Evolutionary conservation across 495 filamentous ascomycete species (phyloP), one percentile per base, ranked within the genome.

Genomic region (Lasiosphaeriaceae sp.): DNA sequence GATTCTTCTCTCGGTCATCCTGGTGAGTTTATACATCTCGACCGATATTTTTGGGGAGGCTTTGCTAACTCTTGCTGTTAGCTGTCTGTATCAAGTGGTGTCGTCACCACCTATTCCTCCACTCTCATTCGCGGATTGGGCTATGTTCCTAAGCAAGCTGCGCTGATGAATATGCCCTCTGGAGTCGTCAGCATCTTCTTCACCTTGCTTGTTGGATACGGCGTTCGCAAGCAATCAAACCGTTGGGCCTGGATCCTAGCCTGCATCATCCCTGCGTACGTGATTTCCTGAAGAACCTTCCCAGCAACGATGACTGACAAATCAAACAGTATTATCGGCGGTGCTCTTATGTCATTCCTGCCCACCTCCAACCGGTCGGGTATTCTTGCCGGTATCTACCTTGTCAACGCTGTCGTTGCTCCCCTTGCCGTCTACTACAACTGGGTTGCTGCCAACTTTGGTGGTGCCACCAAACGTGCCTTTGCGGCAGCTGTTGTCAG

Each of bases 351-450:
- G 73, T 84, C 83, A 2, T 87, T 86, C 66, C 67, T 81, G 0
- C 71, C 75, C 6, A 65, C 48, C 46, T 77, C 74, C 60, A 70
- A 71, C 62, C 51, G 35, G 16, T 71, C 71, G 0, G 84, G 80
- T 21, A 73, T 80, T 22, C 72, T 89, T 12, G 80, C 80, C 4
- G 86, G 85, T 11, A 81, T 87, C 47, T 88, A 86, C 63, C 75
- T 89, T 12, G 75, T 85, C 60, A 87, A 88, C 63, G 69, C 77
- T 12, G 83, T 84, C 24, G 76, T 80, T 11, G 78, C 79, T 20
- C 79, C 78, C 3, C 63, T 80, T 3, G 55, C 71, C 43, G 62
- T 80, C 35, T 70, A 77, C 50, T 80, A 76, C 63, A 64, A 65
- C 52, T 74, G 69, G 71, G 66, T 61, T 11, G 61, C 66, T 16